Evolutionary conservation across 2,329 filamentous ascomycete species (phyloP).

Genomic region (Xylaria sp.): DNA sequence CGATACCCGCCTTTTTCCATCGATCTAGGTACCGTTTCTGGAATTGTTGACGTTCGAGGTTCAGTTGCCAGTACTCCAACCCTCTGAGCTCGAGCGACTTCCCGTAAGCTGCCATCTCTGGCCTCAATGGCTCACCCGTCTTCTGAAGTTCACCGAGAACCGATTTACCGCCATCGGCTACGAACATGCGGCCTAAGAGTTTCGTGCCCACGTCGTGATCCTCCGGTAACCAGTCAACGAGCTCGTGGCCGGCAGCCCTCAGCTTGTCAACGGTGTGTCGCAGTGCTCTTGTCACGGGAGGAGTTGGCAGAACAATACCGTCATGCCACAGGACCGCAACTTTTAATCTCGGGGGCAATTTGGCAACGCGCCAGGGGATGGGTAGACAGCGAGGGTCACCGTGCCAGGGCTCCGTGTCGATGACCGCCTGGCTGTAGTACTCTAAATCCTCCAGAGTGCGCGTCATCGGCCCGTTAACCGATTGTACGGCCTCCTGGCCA

Average conservation of each 20-base stretch:
- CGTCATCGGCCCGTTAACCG: constrained; percentile 72
- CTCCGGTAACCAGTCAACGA: constrained; percentile 63
- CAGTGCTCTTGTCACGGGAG: constrained; percentile 70
- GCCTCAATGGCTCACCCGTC: constrained; percentile 55
- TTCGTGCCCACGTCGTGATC: constrained; percentile 54
- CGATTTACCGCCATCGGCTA: constrained; percentile 59
- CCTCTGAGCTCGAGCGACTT: constrained; percentile 54
- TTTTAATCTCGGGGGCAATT: constrained; percentile 56
- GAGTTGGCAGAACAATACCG: constrained; percentile 72
- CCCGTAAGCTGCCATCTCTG: constrained; percentile 46
- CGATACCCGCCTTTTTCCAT: constrained; percentile 62
- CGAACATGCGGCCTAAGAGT: constrained; percentile 59
- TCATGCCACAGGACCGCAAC: constrained; percentile 74
- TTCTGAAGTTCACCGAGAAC: constrained; percentile 54
- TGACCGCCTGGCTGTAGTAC: constrained; percentile 63
- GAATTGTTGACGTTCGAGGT: constrained; percentile 57
- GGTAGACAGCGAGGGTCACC: constrained; percentile 68
- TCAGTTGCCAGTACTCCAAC: constrained; percentile 61
- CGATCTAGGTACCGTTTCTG: constrained; percentile 60
- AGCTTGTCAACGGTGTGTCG: constrained; percentile 57
- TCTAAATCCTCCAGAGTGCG: constrained; percentile 65
- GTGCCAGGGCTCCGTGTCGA: constrained; percentile 66
- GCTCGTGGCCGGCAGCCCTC: constrained; percentile 58
- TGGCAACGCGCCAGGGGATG: constrained; percentile 63
- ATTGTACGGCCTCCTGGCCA: constrained; percentile 72